These are phyloP conservation scores for Calonectria pseudoreteaudii DNA, from an alignment of 2,329 filamentous ascomycete species.

Conservation along the genomic window DNA sequence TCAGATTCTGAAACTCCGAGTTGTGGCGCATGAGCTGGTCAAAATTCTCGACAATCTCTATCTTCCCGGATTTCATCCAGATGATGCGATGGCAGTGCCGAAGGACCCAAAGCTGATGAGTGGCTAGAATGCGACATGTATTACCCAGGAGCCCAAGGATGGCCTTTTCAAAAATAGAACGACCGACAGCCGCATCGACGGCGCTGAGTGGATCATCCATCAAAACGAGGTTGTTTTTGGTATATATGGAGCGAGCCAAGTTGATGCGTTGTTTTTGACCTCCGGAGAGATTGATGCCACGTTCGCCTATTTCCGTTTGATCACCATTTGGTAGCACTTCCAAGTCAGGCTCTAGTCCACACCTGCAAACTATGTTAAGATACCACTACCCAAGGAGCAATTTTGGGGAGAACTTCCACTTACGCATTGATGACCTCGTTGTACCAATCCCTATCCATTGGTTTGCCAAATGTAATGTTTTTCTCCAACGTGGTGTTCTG, in stretches of 20 bases:
- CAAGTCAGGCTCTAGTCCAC: conserved; percentile 84
- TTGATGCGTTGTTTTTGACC: conserved; percentile 96
- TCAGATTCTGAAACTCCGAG: conserved; percentile 72
- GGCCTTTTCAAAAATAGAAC: conserved; percentile 90
- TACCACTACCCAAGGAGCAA: too few species aligned
- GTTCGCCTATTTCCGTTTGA: conserved; percentile 90
- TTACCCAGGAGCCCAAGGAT: conserved; percentile 89
- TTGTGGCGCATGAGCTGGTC: conserved; percentile 87
- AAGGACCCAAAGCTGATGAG: conserved; percentile 93
- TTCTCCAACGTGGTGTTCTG: conserved; percentile 89
- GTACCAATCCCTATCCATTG: conserved; percentile 82
- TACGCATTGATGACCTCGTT: conserved; percentile 80
- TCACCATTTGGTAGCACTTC: conserved; percentile 93
- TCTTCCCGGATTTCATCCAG: conserved; percentile 89
- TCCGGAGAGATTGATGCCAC: conserved; percentile 93
- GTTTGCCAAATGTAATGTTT: conserved; percentile 91
- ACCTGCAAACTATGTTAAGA: conserved; percentile 55
- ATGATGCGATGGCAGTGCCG: conserved; percentile 91
- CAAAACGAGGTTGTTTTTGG: conserved; percentile 74
- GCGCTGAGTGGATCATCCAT: conserved; percentile 78
- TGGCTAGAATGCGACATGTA: conserved; percentile 91
- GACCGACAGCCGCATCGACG: conserved; percentile 76
- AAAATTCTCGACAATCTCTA: conserved; percentile 89
- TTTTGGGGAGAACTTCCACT: conserved; percentile 44
- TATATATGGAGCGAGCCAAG: conserved; percentile 86